A percentile compares a stretch with the other conserved stretches of the same genome.
phyloP scores from a whole-genome alignment of 2,329 filamentous ascomycete species.

The Rosellinia necatrix region DNA sequence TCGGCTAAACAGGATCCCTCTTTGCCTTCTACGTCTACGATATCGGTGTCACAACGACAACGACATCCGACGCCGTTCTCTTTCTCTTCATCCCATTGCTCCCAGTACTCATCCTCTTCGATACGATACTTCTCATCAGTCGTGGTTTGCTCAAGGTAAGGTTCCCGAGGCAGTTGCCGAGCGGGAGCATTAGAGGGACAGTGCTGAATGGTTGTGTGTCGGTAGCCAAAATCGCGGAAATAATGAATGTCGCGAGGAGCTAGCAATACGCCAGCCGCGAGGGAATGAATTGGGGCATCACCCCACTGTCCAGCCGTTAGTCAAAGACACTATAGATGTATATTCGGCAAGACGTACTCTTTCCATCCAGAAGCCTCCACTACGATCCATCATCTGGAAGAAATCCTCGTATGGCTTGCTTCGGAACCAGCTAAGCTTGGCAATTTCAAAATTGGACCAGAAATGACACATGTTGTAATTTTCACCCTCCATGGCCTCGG shows the following conservation, averaged over 20 bases:
- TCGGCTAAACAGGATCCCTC: conserved; percentile 92
- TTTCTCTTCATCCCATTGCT: conserved; percentile 80
- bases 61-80: conserved; percentile 97
- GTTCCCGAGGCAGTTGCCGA: conserved; percentile 78
- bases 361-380: conserved; percentile 99
- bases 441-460: conserved; percentile 99
- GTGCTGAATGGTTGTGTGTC: conserved; percentile 98
- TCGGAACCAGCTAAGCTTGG: conserved; percentile 90
- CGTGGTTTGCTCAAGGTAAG: conserved; percentile 82
- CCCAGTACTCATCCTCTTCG: conserved; percentile 97
- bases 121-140: conserved; percentile 79
- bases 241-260: conserved; percentile 88
- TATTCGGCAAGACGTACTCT: conserved; percentile 61
- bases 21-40: conserved; percentile 96
- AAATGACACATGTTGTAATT: conserved; percentile 99
- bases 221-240: conserved; percentile 98
- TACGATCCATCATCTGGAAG: conserved; percentile 98
- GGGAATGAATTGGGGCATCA: conserved; percentile 96
- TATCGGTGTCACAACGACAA: conserved; percentile 95
- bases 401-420: conserved; percentile 98
- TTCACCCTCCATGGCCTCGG: conserved; percentile 94
- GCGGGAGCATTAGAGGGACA: conserved; percentile 94
- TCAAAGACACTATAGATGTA: conserved; percentile 4
- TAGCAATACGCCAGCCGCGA: conserved; percentile 88
- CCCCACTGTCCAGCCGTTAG: conserved; percentile 75